Evolutionary conservation across 106 monocot species (phyloP).

Genomic region (Narthecium ossifragum): DNA sequence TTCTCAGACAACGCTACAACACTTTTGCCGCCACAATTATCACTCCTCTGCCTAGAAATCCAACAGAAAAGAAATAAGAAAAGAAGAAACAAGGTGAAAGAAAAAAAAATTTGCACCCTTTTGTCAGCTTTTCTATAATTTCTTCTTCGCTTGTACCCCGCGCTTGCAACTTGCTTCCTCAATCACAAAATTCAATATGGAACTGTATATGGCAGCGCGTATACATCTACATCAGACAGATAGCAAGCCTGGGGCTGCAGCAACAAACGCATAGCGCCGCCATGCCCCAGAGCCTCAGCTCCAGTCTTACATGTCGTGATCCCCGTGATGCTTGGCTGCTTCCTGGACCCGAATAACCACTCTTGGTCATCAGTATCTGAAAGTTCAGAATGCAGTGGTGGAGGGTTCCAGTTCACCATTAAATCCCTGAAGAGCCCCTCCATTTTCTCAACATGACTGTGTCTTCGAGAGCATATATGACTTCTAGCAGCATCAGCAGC

Average conservation of each 20-base stretch:
- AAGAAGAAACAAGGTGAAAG: too few relatives aligned
- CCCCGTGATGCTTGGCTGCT: not conserved
- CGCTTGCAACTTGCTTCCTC: too few relatives aligned
- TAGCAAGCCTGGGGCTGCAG: conserved; percentile 30
- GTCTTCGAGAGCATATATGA: not conserved
- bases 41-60: too few relatives aligned
- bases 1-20: too few relatives aligned
- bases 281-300: not conserved
- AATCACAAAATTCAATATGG: conserved; percentile 26
- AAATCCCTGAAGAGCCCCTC: conserved; percentile 26
- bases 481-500: not conserved
- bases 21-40: too few relatives aligned
- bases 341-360: conserved; percentile 23
- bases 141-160: too few relatives aligned
- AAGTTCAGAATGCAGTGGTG: not conserved
- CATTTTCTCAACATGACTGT: not conserved
- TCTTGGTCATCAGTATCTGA: conserved; percentile 3
- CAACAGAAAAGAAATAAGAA: too few relatives aligned
- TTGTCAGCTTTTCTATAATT: too few relatives aligned
- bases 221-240: conserved; percentile 25
- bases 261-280: not conserved
- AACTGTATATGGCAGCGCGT: conserved; percentile 46
- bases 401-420: conserved; percentile 31
- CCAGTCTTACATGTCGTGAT: not conserved
- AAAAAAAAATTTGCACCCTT: not conserved